Evolutionary conservation across 2,329 filamentous ascomycete species (phyloP).

Genomic region (Trichophyton benhamiae): DNA sequence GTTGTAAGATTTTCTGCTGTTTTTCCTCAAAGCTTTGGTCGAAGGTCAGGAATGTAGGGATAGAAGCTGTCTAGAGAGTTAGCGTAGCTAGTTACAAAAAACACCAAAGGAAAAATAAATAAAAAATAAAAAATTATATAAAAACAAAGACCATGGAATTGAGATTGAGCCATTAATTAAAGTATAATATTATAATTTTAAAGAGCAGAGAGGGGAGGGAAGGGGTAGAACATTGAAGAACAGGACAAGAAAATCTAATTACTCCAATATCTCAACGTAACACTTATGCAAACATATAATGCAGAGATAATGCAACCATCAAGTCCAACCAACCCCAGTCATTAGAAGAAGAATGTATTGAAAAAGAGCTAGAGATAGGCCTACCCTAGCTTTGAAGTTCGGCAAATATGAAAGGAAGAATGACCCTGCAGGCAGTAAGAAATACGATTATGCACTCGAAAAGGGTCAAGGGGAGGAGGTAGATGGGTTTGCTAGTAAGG

Average conservation of each 20-base stretch:
- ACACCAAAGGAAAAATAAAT: neutral
- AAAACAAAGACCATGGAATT: no score
- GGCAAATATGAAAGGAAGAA: conserved; percentile 66
- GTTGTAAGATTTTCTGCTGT: conserved; percentile 1
- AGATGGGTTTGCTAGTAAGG: conserved; percentile 39
- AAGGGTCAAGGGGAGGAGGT: conserved; percentile 51
- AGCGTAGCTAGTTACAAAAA: neutral
- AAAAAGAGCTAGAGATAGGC: neutral
- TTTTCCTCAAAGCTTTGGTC: neutral
- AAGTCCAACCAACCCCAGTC: neutral
- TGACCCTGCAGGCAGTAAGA: conserved; percentile 68
- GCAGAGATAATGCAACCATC: no score
- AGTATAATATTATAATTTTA: neutral
- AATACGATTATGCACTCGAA: conserved; percentile 58
- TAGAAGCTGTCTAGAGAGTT: neutral
- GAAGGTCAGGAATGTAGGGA: neutral
- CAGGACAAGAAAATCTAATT: no score
- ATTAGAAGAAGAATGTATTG: neutral
- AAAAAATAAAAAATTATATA: neutral
- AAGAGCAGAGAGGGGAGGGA: neutral
- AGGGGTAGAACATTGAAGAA: neutral
- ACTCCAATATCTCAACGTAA: no score
- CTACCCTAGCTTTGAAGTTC: conserved; percentile 40
- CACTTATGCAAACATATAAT: no score
- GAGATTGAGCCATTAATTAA: no score